phyloP scores from a whole-genome alignment of 2,329 filamentous ascomycete species.

The Teratosphaeria nubilosa region DNA sequence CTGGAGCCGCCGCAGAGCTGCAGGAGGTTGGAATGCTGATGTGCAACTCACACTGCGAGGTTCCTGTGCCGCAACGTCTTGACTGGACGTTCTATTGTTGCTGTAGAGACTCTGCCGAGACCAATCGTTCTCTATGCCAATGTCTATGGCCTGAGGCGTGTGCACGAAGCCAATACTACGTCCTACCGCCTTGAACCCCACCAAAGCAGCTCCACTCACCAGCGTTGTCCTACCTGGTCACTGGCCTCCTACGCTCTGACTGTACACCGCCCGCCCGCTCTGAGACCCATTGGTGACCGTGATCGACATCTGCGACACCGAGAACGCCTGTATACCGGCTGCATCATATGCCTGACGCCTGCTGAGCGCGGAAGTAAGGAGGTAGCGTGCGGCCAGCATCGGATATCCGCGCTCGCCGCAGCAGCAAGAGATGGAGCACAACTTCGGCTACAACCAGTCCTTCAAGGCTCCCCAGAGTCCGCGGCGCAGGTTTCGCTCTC shows the following conservation, averaged over 20 bases:
- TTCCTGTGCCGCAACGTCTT: neutral
- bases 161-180: neutral
- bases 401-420: neutral
- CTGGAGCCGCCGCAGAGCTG: neutral
- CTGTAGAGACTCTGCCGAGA: neutral
- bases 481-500: slow-evolving; percentile 15
- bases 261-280: neutral
- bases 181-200: neutral
- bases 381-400: neutral
- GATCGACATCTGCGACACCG: neutral
- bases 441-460: slow-evolving; percentile 13
- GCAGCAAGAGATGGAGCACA: neutral
- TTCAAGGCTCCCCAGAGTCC: slow-evolving; percentile 19
- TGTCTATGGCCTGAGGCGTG: neutral
- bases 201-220: neutral
- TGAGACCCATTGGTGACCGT: neutral
- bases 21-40: neutral
- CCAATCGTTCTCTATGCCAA: neutral
- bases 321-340: neutral
- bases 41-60: neutral
- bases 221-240: neutral
- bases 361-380: neutral
- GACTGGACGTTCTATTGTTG: neutral
- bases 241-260: neutral
- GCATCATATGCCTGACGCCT: neutral